A percentile compares a stretch with the other conserved stretches of the same genome.
These are phyloP conservation scores for Euphorbia tirucalli DNA, from an alignment of 345 rosid species.

Conservation along the genomic window DNA sequence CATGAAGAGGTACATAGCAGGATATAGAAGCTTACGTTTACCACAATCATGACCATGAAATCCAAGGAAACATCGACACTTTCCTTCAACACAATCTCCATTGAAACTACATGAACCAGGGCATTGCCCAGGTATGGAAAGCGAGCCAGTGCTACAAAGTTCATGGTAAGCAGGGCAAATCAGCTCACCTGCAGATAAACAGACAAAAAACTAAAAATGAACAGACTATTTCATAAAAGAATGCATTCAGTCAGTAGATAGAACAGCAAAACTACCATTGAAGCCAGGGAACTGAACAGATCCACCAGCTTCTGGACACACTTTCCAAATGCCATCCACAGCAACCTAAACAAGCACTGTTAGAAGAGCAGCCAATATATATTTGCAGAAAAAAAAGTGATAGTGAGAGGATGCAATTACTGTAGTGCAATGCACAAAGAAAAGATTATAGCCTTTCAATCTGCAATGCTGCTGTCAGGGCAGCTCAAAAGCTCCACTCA, in stretches of 20 bases:
- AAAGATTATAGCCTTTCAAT: neutral
- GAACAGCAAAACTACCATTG: slow-evolving; percentile 51
- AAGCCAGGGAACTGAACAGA: slow-evolving; percentile 86
- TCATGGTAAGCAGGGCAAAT: slow-evolving; percentile 90
- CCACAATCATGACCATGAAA: slow-evolving; percentile 87
- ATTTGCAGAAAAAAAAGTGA: neutral
- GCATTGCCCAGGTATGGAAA: slow-evolving; percentile 71
- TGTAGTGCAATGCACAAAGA: neutral
- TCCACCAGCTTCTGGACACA: slow-evolving; percentile 85
- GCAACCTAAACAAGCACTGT: slow-evolving; percentile 59
- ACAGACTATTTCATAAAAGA: neutral
- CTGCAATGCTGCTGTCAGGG: neutral
- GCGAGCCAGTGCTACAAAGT: slow-evolving; percentile 58
- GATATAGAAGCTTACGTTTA: slow-evolving; percentile 54
- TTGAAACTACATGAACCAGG: slow-evolving; percentile 75
- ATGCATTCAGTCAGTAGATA: neutral
- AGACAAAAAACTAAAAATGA: slow-evolving; percentile 13
- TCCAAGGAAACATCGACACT: slow-evolving; percentile 83
- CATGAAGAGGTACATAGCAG: neutral
- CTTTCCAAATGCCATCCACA: slow-evolving; percentile 95
- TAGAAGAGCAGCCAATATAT: slow-evolving; percentile 1
- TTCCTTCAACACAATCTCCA: slow-evolving; percentile 92
- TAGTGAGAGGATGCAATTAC: no score
- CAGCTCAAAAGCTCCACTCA: neutral
- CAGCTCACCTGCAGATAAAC: slow-evolving; percentile 68